Evolutionary conservation across 768 basidiomycete genomes (phyloP).

Genomic region (Mycena epipterygia): DNA sequence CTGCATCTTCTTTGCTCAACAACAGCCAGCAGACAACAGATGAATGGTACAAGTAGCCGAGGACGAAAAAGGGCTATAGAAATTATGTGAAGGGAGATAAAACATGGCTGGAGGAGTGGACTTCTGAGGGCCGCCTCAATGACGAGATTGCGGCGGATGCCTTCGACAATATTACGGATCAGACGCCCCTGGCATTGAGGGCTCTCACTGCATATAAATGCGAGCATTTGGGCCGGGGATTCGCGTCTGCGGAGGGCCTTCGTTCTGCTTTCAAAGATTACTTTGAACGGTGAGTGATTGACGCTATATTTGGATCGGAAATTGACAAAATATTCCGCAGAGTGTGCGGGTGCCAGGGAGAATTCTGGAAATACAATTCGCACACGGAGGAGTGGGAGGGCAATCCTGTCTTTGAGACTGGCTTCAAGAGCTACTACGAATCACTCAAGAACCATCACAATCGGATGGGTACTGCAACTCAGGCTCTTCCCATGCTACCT

Average conservation of each 20-base stretch:
- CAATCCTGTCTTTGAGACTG: constrained; percentile 37
- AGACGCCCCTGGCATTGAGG: constrained; percentile 34
- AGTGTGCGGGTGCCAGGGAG: constrained; percentile 39
- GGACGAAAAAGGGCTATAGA: constrained; percentile 33
- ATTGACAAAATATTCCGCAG: no score
- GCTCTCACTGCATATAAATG: constrained; percentile 39
- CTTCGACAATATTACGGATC: constrained; percentile 32
- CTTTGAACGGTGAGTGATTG: constrained; percentile 33
- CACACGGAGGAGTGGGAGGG: constrained; percentile 37
- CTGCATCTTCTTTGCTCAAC: constrained; percentile 30
- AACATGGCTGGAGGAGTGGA: no score
- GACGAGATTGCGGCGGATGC: constrained; percentile 15
- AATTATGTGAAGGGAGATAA: no score
- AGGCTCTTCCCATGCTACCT: no score
- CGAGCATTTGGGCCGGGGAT: constrained; percentile 33
- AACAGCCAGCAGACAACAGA: constrained; percentile 36
- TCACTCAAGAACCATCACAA: no score
- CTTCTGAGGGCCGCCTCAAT: constrained; percentile 10
- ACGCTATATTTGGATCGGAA: no score
- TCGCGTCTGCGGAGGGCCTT: no score
- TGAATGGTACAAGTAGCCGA: constrained; percentile 35
- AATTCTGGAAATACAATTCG: constrained; percentile 34
- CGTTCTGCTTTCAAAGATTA: no score
- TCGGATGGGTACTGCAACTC: no score
- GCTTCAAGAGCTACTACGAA: constrained; percentile 35